A percentile compares a stretch with the other conserved stretches of the same genome.
Conservation (phyloP, 305 asterid species). For the Andrographis paniculata region DNA sequence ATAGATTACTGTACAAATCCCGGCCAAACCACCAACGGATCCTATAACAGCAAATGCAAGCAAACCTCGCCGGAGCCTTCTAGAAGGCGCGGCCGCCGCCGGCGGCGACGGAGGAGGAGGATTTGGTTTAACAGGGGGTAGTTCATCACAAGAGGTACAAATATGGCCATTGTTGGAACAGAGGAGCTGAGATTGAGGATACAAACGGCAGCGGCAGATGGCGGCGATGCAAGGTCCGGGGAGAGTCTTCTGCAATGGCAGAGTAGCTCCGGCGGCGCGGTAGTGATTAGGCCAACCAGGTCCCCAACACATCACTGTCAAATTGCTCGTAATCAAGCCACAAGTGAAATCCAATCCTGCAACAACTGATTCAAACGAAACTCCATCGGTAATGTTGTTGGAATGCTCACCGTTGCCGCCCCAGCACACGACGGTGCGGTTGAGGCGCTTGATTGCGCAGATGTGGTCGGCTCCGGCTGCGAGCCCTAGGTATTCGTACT, state of each 20-base stretch:
- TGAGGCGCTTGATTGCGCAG: conserved; percentile 54
- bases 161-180: conserved; percentile 71
- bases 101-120: conserved; percentile 22
- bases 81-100: conserved; percentile 28
- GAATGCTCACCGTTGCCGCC: conserved; percentile 49
- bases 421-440: conserved; percentile 73
- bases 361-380: conserved; percentile 66
- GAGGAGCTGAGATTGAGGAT: conserved; percentile 56
- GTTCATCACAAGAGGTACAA: conserved; percentile 58
- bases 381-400: conserved; percentile 16
- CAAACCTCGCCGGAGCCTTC: conserved; percentile 46
- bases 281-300: conserved; percentile 48
- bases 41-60: conserved; percentile 73
- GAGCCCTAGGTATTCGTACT: conserved; percentile 36
- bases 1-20: conserved; percentile 58
- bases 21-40: conserved; percentile 66
- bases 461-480: conserved; percentile 67
- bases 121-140: neutral
- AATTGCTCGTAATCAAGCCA: conserved; percentile 61
- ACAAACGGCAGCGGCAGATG: conserved; percentile 51
- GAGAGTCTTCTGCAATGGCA: conserved; percentile 50
- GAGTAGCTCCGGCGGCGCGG: conserved; percentile 12
- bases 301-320: conserved; percentile 88
- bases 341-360: conserved; percentile 77
- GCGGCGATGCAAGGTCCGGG: conserved; percentile 66